Percentiles rank a stretch among this genome's conserved stretches.
Conservation (phyloP, 441 rosid genomes). For the Manihot esculenta region DNA sequence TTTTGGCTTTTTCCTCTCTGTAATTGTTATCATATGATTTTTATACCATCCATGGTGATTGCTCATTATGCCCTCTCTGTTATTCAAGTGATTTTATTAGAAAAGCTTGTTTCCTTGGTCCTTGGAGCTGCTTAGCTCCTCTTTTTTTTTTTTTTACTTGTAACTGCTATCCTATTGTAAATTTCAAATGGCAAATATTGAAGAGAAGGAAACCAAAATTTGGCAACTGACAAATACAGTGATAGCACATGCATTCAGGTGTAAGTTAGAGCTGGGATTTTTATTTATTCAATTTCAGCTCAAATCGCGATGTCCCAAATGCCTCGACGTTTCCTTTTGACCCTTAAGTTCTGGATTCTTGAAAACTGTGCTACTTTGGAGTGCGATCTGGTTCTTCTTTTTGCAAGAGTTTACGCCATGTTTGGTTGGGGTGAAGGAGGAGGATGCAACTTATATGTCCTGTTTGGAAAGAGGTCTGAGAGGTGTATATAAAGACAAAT, state of each 20-base stretch:
- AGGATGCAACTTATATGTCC: too few species aligned
- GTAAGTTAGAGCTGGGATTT: conserved; percentile 1
- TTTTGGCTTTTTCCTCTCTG: not conserved
- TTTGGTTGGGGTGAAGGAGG: too few species aligned
- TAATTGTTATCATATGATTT: not conserved
- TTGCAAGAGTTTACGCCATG: not conserved
- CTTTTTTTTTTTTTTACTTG: not conserved
- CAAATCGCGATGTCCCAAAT: conserved; percentile 15
- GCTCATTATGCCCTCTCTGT: not conserved
- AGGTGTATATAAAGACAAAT: too few species aligned
- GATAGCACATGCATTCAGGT: not conserved
- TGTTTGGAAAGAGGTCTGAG: too few species aligned
- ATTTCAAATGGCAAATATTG: not conserved
- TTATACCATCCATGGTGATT: not conserved
- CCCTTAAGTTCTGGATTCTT: not conserved
- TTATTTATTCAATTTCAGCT: not conserved
- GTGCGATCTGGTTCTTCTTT: not conserved
- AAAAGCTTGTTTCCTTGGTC: not conserved
- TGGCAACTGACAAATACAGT: not conserved
- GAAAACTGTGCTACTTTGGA: conserved; percentile 11
- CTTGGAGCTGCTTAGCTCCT: conserved; percentile 6
- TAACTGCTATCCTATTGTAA: conserved; percentile 8
- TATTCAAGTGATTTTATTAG: not conserved
- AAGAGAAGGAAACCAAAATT: not conserved
- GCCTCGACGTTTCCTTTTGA: conserved; percentile 12